Percentiles rank a stretch among this genome's conserved stretches.
These are phyloP conservation scores for Leccinellum rugosiceps DNA, from an alignment of 768 basidiomycete species.

Conservation along the genomic window DNA sequence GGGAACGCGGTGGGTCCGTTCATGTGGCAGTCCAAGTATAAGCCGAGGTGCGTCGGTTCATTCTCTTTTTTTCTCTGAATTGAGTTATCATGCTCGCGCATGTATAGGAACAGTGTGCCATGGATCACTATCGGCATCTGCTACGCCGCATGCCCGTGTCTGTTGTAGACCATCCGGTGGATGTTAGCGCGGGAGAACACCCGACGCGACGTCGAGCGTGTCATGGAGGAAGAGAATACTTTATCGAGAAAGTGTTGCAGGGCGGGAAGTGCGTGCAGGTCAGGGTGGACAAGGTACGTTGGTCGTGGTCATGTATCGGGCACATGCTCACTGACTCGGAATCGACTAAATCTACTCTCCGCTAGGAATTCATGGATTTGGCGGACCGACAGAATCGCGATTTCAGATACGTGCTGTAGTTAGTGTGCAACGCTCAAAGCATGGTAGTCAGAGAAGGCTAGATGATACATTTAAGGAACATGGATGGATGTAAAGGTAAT, in stretches of 20 bases:
- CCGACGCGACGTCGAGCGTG: conserved; percentile 46
- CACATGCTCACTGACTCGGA: too few relatives aligned
- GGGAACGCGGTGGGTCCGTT: conserved; percentile 68
- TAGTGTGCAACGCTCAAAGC: background rate
- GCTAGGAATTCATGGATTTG: conserved; percentile 68
- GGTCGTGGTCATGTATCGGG: background rate
- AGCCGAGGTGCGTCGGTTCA: conserved; percentile 47
- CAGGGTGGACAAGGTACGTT: too few relatives aligned
- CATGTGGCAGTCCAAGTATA: conserved; percentile 72
- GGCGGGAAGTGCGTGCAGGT: conserved; percentile 53
- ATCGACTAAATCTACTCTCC: background rate
- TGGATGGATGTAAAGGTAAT: too few relatives aligned
- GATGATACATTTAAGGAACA: too few relatives aligned
- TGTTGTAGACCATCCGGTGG: too few relatives aligned
- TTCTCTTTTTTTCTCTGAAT: background rate
- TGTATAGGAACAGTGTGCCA: too few relatives aligned
- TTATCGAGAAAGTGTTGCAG: conserved; percentile 46
- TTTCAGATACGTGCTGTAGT: conserved; percentile 66
- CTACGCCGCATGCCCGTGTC: conserved; percentile 48
- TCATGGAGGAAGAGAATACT: conserved; percentile 52
- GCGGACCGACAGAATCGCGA: conserved; percentile 71
- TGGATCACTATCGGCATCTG: too few relatives aligned
- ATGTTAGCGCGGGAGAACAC: too few relatives aligned
- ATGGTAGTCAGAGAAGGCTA: too few relatives aligned
- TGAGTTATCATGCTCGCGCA: too few relatives aligned